Percentiles rank a stretch among this genome's conserved stretches.
Conservation (phyloP, 352 stramenopile genomes). For the Globisporangium irregulare region DNA sequence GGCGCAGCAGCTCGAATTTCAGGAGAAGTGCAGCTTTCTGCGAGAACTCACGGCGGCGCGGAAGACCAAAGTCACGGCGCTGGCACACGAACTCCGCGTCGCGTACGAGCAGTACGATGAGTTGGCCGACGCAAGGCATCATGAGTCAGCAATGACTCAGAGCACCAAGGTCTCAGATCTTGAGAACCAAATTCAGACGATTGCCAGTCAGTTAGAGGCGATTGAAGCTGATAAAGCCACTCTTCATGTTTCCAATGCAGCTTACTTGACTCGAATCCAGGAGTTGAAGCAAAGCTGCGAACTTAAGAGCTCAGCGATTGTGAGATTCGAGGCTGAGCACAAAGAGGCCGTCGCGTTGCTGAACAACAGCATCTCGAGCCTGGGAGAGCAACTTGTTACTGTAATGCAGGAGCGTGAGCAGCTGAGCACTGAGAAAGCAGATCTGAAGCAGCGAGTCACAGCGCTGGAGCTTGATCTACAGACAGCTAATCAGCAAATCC, state of each 20-base stretch:
- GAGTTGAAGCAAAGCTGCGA: neutral
- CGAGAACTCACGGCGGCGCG: neutral
- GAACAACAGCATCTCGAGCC: neutral
- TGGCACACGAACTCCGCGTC: neutral
- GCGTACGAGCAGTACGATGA: conserved; percentile 7
- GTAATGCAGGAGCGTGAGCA: neutral
- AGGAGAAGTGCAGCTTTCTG: conserved; percentile 5
- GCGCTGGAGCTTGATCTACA: neutral
- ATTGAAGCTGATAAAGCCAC: neutral
- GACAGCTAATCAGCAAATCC: neutral
- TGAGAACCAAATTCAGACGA: neutral
- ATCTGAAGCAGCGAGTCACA: neutral
- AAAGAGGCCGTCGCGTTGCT: neutral
- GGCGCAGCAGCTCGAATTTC: neutral
- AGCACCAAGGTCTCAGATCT: neutral
- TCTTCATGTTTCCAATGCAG: neutral
- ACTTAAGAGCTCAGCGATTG: neutral
- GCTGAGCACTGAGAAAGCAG: neutral
- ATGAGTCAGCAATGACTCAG: neutral
- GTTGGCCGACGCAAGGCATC: neutral
- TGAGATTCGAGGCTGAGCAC: neutral
- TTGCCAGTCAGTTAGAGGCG: neutral
- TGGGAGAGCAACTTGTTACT: neutral
- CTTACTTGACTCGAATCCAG: neutral
- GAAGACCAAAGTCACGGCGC: conserved; percentile 2